These are phyloP conservation scores for Podila horticola DNA, from an alignment of 192 early-diverging fungal species.

Conservation along the genomic window DNA sequence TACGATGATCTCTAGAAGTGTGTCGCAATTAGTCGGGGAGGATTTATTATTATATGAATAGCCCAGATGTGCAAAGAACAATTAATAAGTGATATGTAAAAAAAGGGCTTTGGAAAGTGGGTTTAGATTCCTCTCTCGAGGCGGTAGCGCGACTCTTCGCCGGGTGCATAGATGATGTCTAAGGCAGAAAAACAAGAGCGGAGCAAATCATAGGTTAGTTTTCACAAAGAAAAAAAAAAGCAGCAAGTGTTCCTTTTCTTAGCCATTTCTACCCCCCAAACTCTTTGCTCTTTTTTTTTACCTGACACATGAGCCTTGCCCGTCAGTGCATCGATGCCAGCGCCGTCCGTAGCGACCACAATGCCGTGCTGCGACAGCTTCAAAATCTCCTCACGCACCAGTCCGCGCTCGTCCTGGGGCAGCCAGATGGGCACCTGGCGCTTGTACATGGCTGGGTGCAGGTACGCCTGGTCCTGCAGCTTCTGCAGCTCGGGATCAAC, in stretches of 20 bases:
- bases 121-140: constrained; percentile 34
- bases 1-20: no score
- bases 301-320: constrained; percentile 28
- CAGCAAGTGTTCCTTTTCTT: no score
- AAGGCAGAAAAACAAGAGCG: no score
- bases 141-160: constrained; percentile 39
- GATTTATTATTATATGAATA: not conserved
- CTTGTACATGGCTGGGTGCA: constrained; percentile 29
- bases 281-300: no score
- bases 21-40: not conserved
- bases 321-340: constrained; percentile 19
- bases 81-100: not conserved
- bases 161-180: constrained; percentile 40
- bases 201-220: no score
- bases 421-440: constrained; percentile 39
- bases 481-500: constrained; percentile 15
- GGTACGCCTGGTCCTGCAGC: constrained; percentile 45
- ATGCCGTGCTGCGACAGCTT: constrained; percentile 13
- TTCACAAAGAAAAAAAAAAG: no score
- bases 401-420: constrained; percentile 26
- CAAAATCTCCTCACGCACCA: constrained; percentile 20
- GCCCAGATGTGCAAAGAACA: not conserved
- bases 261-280: no score
- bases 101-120: not conserved
- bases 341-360: constrained; percentile 26